Percentiles rank a stretch among this genome's conserved stretches.
Conservation (phyloP, 2,329 filamentous ascomycete species). For the Colletotrichum graminicola region DNA sequence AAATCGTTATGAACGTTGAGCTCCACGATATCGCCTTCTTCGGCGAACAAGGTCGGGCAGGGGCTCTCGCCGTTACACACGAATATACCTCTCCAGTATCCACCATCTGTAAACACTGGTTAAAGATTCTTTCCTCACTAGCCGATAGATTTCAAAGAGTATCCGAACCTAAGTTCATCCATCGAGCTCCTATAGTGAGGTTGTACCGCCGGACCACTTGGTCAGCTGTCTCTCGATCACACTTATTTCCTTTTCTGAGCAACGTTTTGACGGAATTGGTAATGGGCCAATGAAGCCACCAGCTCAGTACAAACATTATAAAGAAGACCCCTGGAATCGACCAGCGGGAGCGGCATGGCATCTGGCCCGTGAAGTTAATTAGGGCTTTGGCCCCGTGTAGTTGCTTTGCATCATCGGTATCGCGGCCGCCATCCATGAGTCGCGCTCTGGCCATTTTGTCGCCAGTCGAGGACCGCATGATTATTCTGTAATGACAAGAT, state of each 20-base stretch:
- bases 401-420: not conserved
- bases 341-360: not conserved
- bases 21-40: conserved; percentile 28
- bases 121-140: not conserved
- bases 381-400: too few relatives aligned
- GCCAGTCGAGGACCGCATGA: not conserved
- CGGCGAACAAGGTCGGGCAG: conserved; percentile 15
- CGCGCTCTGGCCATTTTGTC: not conserved
- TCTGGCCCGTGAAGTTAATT: not conserved
- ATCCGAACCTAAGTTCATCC: conserved; percentile 26
- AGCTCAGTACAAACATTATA: not conserved
- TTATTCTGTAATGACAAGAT: rapidly evolving
- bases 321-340: not conserved
- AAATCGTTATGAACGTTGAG: conserved; percentile 29
- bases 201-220: conserved; percentile 13
- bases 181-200: conserved; percentile 18
- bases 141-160: rapidly evolving
- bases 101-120: conserved; percentile 1
- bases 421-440: not conserved
- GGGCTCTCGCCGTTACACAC: conserved; percentile 29
- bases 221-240: not conserved
- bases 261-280: not conserved
- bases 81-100: conserved; percentile 22
- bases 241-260: rapidly evolving
- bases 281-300: not conserved